Evolutionary conservation across 1,284 basidiomycete species (phyloP).

Genomic region (Ceratobasidium sp.): DNA sequence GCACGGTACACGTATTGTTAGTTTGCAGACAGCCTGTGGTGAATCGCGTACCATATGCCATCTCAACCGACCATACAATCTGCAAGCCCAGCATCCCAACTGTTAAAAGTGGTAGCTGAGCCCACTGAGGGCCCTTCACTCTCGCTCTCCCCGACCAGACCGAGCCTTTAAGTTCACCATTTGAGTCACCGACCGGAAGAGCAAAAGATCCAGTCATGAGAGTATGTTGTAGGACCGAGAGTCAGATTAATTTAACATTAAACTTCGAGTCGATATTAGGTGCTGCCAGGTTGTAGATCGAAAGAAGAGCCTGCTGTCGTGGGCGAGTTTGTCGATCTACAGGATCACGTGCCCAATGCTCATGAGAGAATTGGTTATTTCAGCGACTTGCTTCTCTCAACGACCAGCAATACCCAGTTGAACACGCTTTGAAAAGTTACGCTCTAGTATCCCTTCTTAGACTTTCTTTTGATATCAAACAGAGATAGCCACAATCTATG

Average conservation of each 20-base stretch:
- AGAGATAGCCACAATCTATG: background rate
- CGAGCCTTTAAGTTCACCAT: conserved; percentile 56
- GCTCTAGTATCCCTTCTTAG: too few relatives aligned
- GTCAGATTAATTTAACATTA: conserved; percentile 12
- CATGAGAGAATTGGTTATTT: background rate
- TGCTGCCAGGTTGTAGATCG: background rate
- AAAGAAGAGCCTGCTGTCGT: conserved; percentile 33
- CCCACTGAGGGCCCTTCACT: conserved; percentile 72
- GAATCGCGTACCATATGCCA: conserved; percentile 81
- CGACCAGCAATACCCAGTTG: background rate
- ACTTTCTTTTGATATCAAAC: too few relatives aligned
- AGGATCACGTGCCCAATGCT: conserved; percentile 23
- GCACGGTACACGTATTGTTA: conserved; percentile 15
- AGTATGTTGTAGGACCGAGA: background rate
- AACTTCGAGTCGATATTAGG: conserved; percentile 51
- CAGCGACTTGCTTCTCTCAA: background rate
- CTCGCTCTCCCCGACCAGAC: conserved; percentile 70
- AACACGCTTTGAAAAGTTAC: too few relatives aligned
- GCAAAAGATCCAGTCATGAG: conserved; percentile 66
- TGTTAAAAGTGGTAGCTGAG: conserved; percentile 78
- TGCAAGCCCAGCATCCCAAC: conserved; percentile 85
- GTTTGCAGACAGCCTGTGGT: conserved; percentile 38
- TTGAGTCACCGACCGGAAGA: conserved; percentile 61
- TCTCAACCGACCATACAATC: conserved; percentile 91
- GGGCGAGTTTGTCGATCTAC: conserved; percentile 20